Base-by-base conservation (phyloP, 31 red algal genomes). In the Odonthalia washingtoniensis region DNA sequence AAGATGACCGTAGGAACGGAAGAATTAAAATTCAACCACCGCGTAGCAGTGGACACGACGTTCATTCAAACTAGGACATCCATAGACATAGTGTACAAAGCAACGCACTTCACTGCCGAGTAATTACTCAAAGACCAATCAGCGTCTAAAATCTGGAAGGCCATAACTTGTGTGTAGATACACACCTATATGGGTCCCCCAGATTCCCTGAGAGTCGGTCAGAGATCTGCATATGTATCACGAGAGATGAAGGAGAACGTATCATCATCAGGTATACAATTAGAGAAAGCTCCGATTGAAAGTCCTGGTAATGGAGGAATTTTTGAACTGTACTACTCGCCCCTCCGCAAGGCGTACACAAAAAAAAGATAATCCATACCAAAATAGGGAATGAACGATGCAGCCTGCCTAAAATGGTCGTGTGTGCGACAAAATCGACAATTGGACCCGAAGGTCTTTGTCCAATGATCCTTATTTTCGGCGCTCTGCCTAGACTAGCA, bases 241-340 rank as follows among this genome's bases (percentile, higher is more conserved):
- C 9, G 28, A 26, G 27, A 70, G 27, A 33, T 70, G n/a, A 28
- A 36, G 6, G 33, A 36, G 27, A 9, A 6, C 16, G 9, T 36
- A 12, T 6, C 9, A 70, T 21, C 33, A 33, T 70, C 27, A 18
- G 66, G 28, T 18, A 30, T 70, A 18, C 28, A 30, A 33, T 33
- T 70, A 28, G 66, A 36, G 5, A 26, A 70, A 28, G 66, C 66
- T 36, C 66, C 66, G 12, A 70, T 70, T 36, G 66, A 70, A 36
- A 70, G 16, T 6, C 66, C 66, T 36, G n/a, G 28, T 36, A 30
- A 6, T 12, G 28, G 9, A 36, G n/a, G 28, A 21, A 28, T 33
- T 70, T 6, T 33, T 6, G 66, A 70, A 30, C 5, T 12, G 12
- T 70, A 30, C 33, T 61, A 61, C 66, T 6, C n/a, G 33, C 66